Evolutionary conservation across 2,329 filamentous ascomycete genomes (phyloP), one percentile per base, ranked within the genome.

Genomic region (Hypoxylon sp.): DNA sequence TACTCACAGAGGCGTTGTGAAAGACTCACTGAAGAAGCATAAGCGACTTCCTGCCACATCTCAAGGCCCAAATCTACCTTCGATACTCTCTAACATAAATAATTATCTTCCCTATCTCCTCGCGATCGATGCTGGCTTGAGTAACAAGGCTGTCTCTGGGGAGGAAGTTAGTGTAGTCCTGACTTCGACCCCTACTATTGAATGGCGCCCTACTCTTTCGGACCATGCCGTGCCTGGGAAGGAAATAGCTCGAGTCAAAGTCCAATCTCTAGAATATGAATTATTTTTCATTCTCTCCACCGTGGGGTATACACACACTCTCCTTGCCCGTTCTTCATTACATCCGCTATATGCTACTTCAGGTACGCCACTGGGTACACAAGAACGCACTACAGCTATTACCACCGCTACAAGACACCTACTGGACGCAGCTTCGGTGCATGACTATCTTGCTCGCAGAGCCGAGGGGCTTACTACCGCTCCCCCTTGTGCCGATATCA

Each of bases 51-150:
- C 92, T 3, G 85, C 91, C 8, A 78, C 87, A 9, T 90, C 92
- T 24, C 92, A 94, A 79, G 83, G 89, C 5, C 84, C 90, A 22
- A 90, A 94, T 76, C 86, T 99, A 5, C 84, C 88, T 24, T 87
- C 87, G 5, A 85, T 98, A 39, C 84, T 93, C 60, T 86, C 90
- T 35, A 88, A 89, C 42, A 78, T 97, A 10, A 90, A 91, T 65
- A 86, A 87, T 66, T 99, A 98, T 77, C 83, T 98, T 9, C 94
- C 94, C 0, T 97, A 95, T 75, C 86, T 98, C 0, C 84, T 96
- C 48, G 90, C 92, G 10, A 83, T 98, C 24, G 92, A 94, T 74
- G 84, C 89, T 57, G 91, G 93, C 9, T 80, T 96, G n/a, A 86
- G 85, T 75, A 84, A 85, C 35, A 84, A 83, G 59, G 79, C 83